These are phyloP conservation scores for Trichoderma harzianum DNA, from an alignment of 2,329 filamentous ascomycete genomes.

Conservation along the genomic window DNA sequence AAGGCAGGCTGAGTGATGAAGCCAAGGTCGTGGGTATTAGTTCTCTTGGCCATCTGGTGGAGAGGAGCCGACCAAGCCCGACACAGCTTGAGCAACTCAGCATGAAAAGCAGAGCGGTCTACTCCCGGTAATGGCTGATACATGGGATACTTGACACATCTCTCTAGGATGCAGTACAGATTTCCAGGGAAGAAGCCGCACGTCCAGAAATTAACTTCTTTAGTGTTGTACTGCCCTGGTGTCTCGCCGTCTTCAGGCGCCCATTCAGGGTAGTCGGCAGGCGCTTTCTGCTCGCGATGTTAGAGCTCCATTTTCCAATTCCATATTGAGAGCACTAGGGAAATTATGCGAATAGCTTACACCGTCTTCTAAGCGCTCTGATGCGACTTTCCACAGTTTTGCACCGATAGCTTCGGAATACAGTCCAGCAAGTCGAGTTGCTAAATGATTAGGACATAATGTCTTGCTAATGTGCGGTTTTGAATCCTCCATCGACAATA, in stretches of 20 bases:
- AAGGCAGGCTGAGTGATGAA: slow-evolving; percentile 52
- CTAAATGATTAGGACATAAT: not conserved
- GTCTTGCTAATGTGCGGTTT: not conserved
- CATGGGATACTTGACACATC: slow-evolving; percentile 30
- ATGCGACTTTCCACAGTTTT: not conserved
- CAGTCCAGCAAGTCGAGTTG: not conserved
- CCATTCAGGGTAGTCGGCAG: slow-evolving; percentile 24
- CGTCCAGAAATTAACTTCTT: slow-evolving; percentile 38
- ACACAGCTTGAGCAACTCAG: slow-evolving; percentile 26
- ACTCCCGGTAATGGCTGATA: not conserved
- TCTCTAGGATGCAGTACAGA: slow-evolving; percentile 36
- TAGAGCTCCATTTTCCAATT: not conserved
- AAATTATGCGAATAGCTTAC: not conserved
- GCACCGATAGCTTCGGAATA: not conserved
- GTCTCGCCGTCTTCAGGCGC: slow-evolving; percentile 21
- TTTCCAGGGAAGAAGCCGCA: slow-evolving; percentile 40
- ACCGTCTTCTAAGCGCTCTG: not conserved
- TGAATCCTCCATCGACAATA: not conserved
- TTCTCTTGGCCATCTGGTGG: slow-evolving; percentile 39
- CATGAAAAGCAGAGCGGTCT: slow-evolving; percentile 11
- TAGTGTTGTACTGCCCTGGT: slow-evolving; percentile 22
- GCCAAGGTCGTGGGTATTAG: slow-evolving; percentile 52
- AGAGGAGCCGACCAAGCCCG: slow-evolving; percentile 34
- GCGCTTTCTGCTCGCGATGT: not conserved
- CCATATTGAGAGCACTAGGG: not conserved